These are phyloP conservation scores for Metarhizium rileyi DNA, from an alignment of 2,329 filamentous ascomycete species.

Conservation along the genomic window DNA sequence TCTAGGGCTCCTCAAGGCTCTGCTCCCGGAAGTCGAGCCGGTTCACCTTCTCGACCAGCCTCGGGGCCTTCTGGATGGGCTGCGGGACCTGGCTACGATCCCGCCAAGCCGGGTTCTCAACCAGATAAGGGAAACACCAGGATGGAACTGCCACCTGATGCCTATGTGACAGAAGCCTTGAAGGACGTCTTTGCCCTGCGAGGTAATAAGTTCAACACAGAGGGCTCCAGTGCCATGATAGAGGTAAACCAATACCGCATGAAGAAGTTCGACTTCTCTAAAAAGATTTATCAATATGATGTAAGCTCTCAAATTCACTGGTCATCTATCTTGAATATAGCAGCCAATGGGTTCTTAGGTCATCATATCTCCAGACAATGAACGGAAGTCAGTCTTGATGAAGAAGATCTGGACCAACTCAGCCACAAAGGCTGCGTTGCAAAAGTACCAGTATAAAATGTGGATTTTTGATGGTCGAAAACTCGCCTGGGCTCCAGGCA, in stretches of 20 bases:
- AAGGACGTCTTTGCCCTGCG: constrained; percentile 27
- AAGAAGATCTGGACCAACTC: constrained; percentile 68
- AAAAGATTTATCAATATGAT: constrained; percentile 73
- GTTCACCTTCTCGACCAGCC: constrained; percentile 12
- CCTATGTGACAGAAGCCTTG: constrained; percentile 31
- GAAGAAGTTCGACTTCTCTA: constrained; percentile 41
- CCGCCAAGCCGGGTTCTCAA: constrained; percentile 23
- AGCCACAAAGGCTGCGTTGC: constrained; percentile 45
- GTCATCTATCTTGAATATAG: not conserved
- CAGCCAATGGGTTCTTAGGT: constrained; percentile 38
- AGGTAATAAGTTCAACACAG: constrained; percentile 39
- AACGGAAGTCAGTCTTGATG: constrained; percentile 54
- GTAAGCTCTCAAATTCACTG: constrained; percentile 41
- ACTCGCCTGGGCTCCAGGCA: constrained; percentile 61
- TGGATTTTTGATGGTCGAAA: constrained; percentile 79
- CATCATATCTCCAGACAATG: constrained; percentile 49
- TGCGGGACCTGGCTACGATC: constrained; percentile 31
- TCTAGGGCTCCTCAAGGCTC: not conserved
- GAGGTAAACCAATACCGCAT: constrained; percentile 71
- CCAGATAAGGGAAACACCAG: constrained; percentile 32
- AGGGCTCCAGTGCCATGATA: constrained; percentile 44
- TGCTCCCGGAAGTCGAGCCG: constrained; percentile 6
- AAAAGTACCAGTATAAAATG: constrained; percentile 28
- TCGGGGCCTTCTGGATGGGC: constrained; percentile 15
- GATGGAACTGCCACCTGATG: constrained; percentile 49